A percentile compares a stretch with the other conserved stretches of the same genome.
Conservation (phyloP, 768 basidiomycete genomes). For the Lactifluus piperatus region DNA sequence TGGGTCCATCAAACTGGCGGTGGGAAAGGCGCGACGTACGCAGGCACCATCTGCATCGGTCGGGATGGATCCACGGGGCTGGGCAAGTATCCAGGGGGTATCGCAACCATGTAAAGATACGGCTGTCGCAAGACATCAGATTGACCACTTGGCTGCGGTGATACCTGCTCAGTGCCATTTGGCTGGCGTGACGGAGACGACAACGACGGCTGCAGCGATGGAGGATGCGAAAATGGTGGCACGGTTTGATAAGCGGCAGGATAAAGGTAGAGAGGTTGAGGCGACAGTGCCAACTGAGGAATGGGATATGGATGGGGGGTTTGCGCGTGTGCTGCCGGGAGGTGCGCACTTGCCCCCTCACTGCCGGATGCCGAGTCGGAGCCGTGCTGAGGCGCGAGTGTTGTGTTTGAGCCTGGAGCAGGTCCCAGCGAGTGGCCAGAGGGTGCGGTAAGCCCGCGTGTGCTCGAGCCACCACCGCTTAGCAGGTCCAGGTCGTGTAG, state of each 20-base stretch:
- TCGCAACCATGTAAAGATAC: slow-evolving; percentile 14
- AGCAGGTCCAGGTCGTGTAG: slow-evolving; percentile 14
- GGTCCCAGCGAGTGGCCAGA: slow-evolving; percentile 6
- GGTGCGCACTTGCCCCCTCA: background rate
- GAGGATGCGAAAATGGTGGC: background rate
- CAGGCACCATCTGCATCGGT: slow-evolving; percentile 2
- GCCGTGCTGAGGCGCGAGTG: slow-evolving; percentile 6
- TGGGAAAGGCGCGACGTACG: background rate
- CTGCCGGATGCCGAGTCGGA: slow-evolving; percentile 15
- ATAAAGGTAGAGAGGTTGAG: slow-evolving; percentile 14
- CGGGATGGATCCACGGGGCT: background rate
- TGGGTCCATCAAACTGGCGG: slow-evolving; percentile 1
- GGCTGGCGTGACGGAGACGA: background rate
- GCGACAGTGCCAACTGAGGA: slow-evolving; percentile 4
- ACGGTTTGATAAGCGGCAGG: slow-evolving; percentile 3
- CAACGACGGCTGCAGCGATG: background rate
- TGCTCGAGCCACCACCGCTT: background rate
- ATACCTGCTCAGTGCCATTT: background rate
- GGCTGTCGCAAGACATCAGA: slow-evolving; percentile 5
- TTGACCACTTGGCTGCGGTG: slow-evolving; percentile 4
- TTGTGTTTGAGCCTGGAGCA: slow-evolving; percentile 7
- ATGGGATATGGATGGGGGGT: slow-evolving; percentile 7
- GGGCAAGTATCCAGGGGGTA: slow-evolving; percentile 8
- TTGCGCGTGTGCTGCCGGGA: background rate
- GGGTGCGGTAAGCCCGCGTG: slow-evolving; percentile 1